These are phyloP conservation scores for Scutellaria minor DNA, from an alignment of 257 asterid genomes.

Conservation along the genomic window DNA sequence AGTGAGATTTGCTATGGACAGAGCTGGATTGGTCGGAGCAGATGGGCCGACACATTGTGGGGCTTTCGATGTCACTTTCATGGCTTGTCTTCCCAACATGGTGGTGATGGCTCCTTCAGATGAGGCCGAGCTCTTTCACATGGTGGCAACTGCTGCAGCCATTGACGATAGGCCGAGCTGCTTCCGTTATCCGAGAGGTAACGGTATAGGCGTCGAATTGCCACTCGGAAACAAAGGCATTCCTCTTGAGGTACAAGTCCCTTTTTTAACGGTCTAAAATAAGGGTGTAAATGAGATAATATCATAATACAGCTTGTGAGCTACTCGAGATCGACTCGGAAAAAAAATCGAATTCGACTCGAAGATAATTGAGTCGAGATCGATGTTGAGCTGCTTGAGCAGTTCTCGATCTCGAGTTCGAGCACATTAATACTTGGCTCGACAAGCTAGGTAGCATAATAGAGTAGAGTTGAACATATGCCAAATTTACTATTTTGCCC, in stretches of 20 bases:
- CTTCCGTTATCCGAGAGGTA: constrained; percentile 94
- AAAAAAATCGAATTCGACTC: no score
- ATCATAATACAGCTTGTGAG: no score
- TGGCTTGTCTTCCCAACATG: constrained; percentile 99
- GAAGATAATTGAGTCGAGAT: no score
- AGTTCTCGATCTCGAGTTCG: no score
- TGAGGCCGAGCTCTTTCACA: constrained; percentile 88
- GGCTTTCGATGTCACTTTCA: constrained; percentile 77
- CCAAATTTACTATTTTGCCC: no score
- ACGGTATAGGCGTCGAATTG: constrained; percentile 74
- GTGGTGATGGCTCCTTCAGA: constrained; percentile 98
- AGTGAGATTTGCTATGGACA: constrained; percentile 90
- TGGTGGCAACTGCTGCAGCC: constrained; percentile 97
- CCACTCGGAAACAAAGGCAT: constrained; percentile 87
- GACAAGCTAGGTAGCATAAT: no score
- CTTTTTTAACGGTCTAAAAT: not conserved
- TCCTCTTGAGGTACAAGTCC: constrained; percentile 73
- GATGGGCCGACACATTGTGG: constrained; percentile 99
- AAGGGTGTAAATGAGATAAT: no score
- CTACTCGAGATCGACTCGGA: no score
- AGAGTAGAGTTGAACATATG: no score
- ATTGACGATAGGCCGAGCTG: constrained; percentile 94
- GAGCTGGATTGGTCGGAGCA: constrained; percentile 95
- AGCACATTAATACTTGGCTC: not conserved
- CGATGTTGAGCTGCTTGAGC: no score